These are phyloP conservation scores for Clitopilus hobsonii DNA, from an alignment of 768 basidiomycete genomes.

Conservation along the genomic window DNA sequence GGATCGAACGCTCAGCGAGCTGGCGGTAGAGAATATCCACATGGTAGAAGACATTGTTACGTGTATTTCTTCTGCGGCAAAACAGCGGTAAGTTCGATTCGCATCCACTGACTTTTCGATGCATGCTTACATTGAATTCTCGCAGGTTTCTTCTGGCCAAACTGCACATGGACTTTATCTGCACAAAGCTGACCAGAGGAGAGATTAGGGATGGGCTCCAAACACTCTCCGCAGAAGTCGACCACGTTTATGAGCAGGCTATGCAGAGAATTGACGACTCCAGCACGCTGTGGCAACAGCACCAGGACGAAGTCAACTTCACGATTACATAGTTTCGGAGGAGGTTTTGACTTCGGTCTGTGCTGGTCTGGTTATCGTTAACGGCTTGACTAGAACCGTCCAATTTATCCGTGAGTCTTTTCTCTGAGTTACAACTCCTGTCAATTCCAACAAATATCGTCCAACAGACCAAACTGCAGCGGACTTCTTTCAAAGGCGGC, in stretches of 20 bases:
- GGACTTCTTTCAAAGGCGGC: background rate
- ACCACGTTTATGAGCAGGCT: background rate
- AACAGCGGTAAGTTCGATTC: background rate
- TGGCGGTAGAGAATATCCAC: background rate
- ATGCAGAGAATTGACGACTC: background rate
- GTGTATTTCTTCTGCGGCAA: background rate
- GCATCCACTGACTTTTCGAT: background rate
- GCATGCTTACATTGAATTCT: background rate
- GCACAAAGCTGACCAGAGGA: background rate
- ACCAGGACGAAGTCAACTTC: background rate
- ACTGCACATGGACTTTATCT: background rate
- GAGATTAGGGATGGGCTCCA: background rate
- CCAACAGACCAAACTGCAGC: background rate
- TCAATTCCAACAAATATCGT: background rate
- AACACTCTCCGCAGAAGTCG: background rate
- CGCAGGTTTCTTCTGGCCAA: background rate
- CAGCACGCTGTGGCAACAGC: background rate
- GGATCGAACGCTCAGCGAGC: background rate
- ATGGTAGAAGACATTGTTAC: background rate
- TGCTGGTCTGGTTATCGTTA: background rate
- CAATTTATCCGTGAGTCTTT: background rate
- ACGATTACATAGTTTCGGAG: background rate
- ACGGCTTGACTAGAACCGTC: background rate
- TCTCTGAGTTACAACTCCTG: background rate
- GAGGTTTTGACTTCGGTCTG: background rate